Evolutionary conservation across 192 early-diverging fungal genomes (phyloP), one percentile per base, ranked within the genome.

Genomic region (Linnemannia zychae): DNA sequence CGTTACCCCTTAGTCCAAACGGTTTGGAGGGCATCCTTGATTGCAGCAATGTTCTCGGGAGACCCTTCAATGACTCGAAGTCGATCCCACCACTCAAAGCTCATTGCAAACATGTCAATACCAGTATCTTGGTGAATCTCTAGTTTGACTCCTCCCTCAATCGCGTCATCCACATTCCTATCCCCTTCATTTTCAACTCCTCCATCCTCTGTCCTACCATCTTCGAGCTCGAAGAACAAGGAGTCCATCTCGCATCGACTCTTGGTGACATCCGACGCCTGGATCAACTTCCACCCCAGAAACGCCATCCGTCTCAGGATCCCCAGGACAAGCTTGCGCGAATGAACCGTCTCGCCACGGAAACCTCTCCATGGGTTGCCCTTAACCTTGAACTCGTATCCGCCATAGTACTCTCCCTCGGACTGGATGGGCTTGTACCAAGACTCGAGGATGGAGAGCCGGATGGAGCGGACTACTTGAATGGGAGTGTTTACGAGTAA

Each of bases 371-470:
- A 74, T n/a, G 73, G 73, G 3, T 47, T n/a, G 3, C 73, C 73
- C 73, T 50, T 28, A 20, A 74, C 50, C 48, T 74, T 74, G 53
- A 74, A 74, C 73, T 74, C 73, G 12, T 74, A 53, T 7, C 50
- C 73, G 9, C 38, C 52, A 49, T 63, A 36, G 22, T 37, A 50
- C 57, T 33, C 28, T n/a, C 57, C 57, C 28, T 63, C 53, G 52
- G 50, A 38, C 38, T 74, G 73, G 37, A 74, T 74, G 20, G 73
- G 57, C 57, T 63, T 74, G 53, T 53, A 50, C 73, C 73, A 74
- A 11, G 47, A 50, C 28, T 74, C 33, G 5, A 74, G 52, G 24
- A 74, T 74, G 3, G 52, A 53, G 3, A 53, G 53, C 9, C 73
- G 73, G n/a, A 74, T 50, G 36, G 73, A 53, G 9, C 50, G 50